Evolutionary conservation across 768 basidiomycete species (phyloP), one percentile per base, ranked within the genome.

Genomic region (Termitomyces sp.): DNA sequence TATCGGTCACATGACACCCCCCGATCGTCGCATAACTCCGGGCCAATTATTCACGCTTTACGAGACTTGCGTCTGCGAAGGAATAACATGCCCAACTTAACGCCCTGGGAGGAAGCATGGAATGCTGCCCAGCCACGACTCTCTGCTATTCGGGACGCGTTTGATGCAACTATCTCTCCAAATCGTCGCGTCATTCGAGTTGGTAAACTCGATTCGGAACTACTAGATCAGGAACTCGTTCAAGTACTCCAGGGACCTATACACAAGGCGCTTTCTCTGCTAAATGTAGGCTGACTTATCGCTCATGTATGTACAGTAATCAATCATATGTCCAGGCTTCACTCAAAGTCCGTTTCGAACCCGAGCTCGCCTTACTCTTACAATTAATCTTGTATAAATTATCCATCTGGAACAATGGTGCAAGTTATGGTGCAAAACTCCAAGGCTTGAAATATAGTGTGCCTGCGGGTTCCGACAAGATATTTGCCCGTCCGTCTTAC

Each of bases 171-270:
- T 9, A 52, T 67, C 15, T 53, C 66, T n/a, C 69, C 74, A 26
- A 54, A 59, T 47, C 67, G 77, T 28, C 78, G 86, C n/a, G 72
- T 86, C 31, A 75, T 84, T 26, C 89, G 94, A 44, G 93, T 98
- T 48, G 89, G 90, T 8, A 91, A 96, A 70, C 83, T 98, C 53
- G 96, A 98, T 69, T 85, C 95, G 3, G 88, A 93, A 63, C 78
- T 95, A 23, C 79, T 98, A 48, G 96, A 98, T 73, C 83, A 86
- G 62, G 94, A 97, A 60, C 81, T 98, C 17, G 83, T 89, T 33
- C 80, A 85, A 30, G 73, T 97, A 58, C 78, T 98, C 33, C 84
- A 83, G 64, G 90, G 90, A 53, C 94, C 94, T n/a, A 69, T 98
- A 48, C 75, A 76, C 60, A 87, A 81, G 57, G 85, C 94, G 1